These are phyloP conservation scores for Teratosphaeria gauchensis DNA, from an alignment of 2,329 filamentous ascomycete genomes.

Conservation along the genomic window DNA sequence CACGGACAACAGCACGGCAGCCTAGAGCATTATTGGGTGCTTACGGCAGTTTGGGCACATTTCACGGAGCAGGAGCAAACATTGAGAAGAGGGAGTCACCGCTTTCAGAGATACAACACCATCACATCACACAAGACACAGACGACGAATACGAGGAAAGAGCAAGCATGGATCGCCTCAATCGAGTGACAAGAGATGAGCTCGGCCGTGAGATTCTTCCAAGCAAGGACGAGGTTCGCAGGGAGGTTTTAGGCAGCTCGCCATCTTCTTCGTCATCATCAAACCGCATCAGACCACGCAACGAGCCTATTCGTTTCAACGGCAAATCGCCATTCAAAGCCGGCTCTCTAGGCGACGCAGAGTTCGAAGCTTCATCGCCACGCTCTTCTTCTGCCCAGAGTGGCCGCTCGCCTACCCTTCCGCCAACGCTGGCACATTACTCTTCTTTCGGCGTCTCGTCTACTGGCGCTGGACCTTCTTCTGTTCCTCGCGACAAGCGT, in stretches of 20 bases:
- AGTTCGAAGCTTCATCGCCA: neutral
- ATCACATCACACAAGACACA: slow-evolving; percentile 5
- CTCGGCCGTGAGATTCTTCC: slow-evolving; percentile 31
- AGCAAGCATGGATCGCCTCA: slow-evolving; percentile 4
- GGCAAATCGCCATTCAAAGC: slow-evolving; percentile 73
- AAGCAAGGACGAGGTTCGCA: slow-evolving; percentile 71
- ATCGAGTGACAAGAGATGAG: neutral
- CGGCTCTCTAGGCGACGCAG: slow-evolving; percentile 53
- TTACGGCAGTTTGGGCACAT: slow-evolving; percentile 25
- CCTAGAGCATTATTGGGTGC: slow-evolving; percentile 15
- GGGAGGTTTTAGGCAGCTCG: neutral
- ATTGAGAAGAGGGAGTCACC: slow-evolving; percentile 18
- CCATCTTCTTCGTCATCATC: neutral
- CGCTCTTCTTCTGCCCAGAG: neutral
- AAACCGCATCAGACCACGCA: neutral
- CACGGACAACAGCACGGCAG: neutral
- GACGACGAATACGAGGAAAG: slow-evolving; percentile 12
- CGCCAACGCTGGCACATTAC: slow-evolving; percentile 15
- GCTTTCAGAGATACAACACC: slow-evolving; percentile 18
- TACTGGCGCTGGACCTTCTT: neutral
- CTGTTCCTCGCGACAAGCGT: slow-evolving; percentile 38
- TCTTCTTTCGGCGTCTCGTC: neutral
- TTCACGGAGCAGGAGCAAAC: slow-evolving; percentile 15
- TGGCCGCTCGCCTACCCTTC: neutral
- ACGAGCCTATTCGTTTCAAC: neutral